A percentile compares a stretch with the other conserved stretches of the same genome.
Evolutionary conservation across 2,329 filamentous ascomycete species (phyloP).

Genomic region (Paecilomyces dactylethromorphus): DNA sequence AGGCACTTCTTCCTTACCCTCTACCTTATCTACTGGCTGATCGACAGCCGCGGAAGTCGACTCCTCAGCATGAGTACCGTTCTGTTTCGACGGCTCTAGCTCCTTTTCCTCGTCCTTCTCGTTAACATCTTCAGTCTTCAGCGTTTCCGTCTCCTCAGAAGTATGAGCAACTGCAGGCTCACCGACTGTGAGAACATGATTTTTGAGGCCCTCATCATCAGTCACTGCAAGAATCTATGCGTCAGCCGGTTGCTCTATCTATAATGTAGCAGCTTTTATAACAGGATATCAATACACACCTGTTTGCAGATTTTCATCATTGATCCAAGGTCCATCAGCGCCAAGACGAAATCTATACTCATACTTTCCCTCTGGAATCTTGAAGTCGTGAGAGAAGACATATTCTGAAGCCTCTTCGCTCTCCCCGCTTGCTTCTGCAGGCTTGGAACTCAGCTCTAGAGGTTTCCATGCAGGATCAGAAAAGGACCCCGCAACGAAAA

Average conservation of each 20-base stretch:
- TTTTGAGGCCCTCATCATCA: slow-evolving; percentile 17
- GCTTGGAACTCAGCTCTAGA: slow-evolving; percentile 17
- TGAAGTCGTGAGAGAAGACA: slow-evolving; percentile 14
- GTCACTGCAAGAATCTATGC: slow-evolving; percentile 9
- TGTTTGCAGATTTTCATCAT: slow-evolving; percentile 17
- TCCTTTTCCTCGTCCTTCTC: slow-evolving; percentile 9
- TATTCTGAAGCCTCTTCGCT: slow-evolving; percentile 13
- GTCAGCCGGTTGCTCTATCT: background rate
- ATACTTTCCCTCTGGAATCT: slow-evolving; percentile 15
- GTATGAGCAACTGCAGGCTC: slow-evolving; percentile 2
- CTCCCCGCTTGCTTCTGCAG: slow-evolving; percentile 8
- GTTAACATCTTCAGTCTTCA: slow-evolving; percentile 6
- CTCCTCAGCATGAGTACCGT: slow-evolving; percentile 4
- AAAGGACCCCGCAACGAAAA: slow-evolving; percentile 21
- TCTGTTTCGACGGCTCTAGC: slow-evolving; percentile 7
- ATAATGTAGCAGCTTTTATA: background rate
- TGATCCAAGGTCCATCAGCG: slow-evolving; percentile 17
- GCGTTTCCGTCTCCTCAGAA: slow-evolving; percentile 2
- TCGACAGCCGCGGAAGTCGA: slow-evolving; percentile 1
- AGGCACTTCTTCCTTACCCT: slow-evolving; percentile 2
- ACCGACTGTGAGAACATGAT: slow-evolving; percentile 12
- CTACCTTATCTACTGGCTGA: background rate
- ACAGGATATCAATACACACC: slow-evolving; percentile 12
- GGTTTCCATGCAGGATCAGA: slow-evolving; percentile 22
- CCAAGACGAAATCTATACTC: slow-evolving; percentile 21